A percentile compares a stretch with the other conserved stretches of the same genome.
Evolutionary conservation across 305 asterid species (phyloP).

Genomic region (Fraxinus albicans): DNA sequence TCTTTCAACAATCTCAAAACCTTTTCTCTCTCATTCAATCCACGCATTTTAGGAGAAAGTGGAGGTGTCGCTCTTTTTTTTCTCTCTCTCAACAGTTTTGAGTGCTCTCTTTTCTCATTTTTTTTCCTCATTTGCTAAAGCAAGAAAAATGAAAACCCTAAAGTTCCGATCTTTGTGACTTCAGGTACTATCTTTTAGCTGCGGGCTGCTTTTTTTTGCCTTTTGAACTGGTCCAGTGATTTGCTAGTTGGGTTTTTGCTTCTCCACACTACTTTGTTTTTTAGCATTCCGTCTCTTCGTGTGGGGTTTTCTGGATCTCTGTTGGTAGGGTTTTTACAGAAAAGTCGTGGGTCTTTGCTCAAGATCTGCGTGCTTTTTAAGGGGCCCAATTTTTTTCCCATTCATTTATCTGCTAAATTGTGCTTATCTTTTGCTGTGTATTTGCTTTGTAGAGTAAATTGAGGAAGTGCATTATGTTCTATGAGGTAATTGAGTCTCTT

Average conservation of each 20-base stretch:
- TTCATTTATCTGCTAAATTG: slow-evolving; percentile 36
- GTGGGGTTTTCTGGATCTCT: slow-evolving; percentile 56
- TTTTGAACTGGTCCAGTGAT: slow-evolving; percentile 50
- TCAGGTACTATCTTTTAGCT: slow-evolving; percentile 43
- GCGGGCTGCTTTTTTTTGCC: slow-evolving; percentile 42
- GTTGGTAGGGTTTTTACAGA: slow-evolving; percentile 59
- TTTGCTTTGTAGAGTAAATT: slow-evolving; percentile 35
- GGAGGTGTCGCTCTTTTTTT: slow-evolving; percentile 20
- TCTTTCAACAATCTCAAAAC: slow-evolving; percentile 46
- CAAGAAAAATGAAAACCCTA: slow-evolving; percentile 31
- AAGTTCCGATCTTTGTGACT: slow-evolving; percentile 63
- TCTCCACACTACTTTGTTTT: slow-evolving; percentile 36
- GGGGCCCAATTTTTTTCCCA: slow-evolving; percentile 44
- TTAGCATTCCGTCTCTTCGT: slow-evolving; percentile 39
- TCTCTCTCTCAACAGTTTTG: slow-evolving; percentile 37
- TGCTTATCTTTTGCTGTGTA: slow-evolving; percentile 50
- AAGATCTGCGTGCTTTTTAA: slow-evolving; percentile 74
- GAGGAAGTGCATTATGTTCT: slow-evolving; percentile 40
- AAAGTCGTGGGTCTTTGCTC: slow-evolving; percentile 58
- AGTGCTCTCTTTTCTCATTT: slow-evolving; percentile 30
- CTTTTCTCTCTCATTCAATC: slow-evolving; percentile 37
- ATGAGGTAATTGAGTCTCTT: slow-evolving; percentile 21
- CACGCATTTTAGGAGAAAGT: slow-evolving; percentile 34
- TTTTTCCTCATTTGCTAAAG: slow-evolving; percentile 28
- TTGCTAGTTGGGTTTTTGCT: slow-evolving; percentile 46